phyloP scores from a whole-genome alignment of 345 rosid genomes.

The Erucastrum elatum region DNA sequence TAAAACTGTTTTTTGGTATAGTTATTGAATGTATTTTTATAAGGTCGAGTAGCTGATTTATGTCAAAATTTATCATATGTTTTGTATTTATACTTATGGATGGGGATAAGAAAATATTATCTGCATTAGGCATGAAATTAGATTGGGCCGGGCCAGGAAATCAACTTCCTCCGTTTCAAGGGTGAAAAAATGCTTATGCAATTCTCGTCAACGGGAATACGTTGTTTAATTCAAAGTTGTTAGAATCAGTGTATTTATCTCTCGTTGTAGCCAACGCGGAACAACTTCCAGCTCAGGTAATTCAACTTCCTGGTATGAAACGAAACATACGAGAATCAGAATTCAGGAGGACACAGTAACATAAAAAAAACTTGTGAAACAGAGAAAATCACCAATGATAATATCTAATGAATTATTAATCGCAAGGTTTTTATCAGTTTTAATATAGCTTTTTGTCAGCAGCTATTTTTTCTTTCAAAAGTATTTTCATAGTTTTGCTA shows the following conservation, averaged over 20 bases:
- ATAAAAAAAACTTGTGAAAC: background rate
- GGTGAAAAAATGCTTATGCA: conserved; percentile 70
- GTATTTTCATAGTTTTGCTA: background rate
- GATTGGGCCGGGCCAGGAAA: conserved; percentile 61
- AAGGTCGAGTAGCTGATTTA: background rate
- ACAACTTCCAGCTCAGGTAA: conserved; percentile 57
- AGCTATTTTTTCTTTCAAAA: background rate
- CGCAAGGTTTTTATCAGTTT: background rate
- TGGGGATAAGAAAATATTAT: too few relatives aligned
- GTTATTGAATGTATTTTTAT: background rate
- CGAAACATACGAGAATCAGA: background rate
- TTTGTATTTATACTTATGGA: too few relatives aligned
- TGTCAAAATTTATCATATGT: too few relatives aligned
- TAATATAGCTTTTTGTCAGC: background rate
- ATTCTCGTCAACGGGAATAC: conserved; percentile 49
- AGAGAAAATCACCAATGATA: background rate
- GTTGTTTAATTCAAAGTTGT: conserved; percentile 85
- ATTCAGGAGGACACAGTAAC: background rate
- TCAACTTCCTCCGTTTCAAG: conserved; percentile 66
- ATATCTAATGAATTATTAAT: too few relatives aligned
- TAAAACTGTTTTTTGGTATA: background rate
- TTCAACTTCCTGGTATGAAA: conserved; percentile 16
- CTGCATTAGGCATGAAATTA: conserved; percentile 64
- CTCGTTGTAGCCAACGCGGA: conserved; percentile 58
- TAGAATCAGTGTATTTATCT: conserved; percentile 61